Evolutionary conservation across 352 stramenopile genomes (phyloP), one percentile per base, ranked within the genome.

Genomic region (Aphanomyces stellatus): DNA sequence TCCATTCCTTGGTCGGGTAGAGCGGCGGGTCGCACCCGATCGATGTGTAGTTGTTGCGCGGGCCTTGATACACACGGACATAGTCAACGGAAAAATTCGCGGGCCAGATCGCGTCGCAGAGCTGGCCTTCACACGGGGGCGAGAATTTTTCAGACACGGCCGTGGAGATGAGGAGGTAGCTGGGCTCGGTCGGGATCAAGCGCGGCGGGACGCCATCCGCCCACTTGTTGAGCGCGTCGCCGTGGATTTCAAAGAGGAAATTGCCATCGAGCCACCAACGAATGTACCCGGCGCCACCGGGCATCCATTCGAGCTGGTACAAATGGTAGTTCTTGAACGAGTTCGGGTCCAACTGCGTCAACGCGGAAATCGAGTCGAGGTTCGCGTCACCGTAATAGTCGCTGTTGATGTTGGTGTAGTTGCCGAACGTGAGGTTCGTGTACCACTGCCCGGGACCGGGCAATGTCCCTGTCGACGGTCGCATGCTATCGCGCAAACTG

Each of bases 141-240:
- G 95, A 95, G 71, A 95, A 95, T 51, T 97, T 98, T 31, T 96
- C 96, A 2, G 94, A 98, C 37, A 99, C 90, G 8, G 96, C 96
- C 2, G 93, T 98, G 81, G 98, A 99, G 48, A 99, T 79, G 82
- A 99, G 98, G 49, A 99, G 71, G 71, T 98, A 98, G 33, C 88
- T 97, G 2, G 96, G 96, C 76, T 99, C 96, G 51, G 95, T 89
- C 0, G 96, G 96, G 53, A 99, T 95, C 73, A 82, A 76, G 19
- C 84, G 81, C 27, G 87, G 87, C 34, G 87, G 85, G 6, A 93
- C 73, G 35, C 70, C 71, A 1, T 82, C 77, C 2, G 69, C 74
- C 87, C 85, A 93, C 33, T 76, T 75, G 72, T 81, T 98, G 72
- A 98, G 72, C 43, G 83, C 83, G 6, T 83, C 71, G 3, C 89